Evolutionary conservation across 352 stramenopile genomes (phyloP), one percentile per base, ranked within the genome.

Genomic region (Phytopythium delawarense): DNA sequence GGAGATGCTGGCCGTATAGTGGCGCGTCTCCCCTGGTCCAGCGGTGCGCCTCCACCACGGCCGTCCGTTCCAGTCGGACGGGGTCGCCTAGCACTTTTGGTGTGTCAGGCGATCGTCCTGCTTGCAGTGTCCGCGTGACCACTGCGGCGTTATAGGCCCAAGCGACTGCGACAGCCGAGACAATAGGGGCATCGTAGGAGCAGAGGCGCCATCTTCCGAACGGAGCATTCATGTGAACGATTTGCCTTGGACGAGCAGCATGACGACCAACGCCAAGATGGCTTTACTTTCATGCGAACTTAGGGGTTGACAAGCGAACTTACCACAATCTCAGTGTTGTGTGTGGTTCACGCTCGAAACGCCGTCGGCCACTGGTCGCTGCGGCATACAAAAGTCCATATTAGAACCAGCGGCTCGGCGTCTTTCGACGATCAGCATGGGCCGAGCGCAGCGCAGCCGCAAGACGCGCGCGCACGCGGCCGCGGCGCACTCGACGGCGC

Each of bases 381-480:
- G 18, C 7, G 18, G 18, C 42, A 49, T 49, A 49, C 7, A 25
- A 9, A 49, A 49, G 18, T 15, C 42, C 42, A 48, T 48, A 53
- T n/a, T 37, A 35, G 21, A 54, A 35, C 48, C 48, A 5, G 12
- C 23, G 34, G 48, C 28, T 35, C 23, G 21, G 48, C n/a, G 6
- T 21, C 18, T 54, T n/a, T 13, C 35, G 18, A 16, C 20, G 20
- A 49, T 12, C 18, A 49, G 0, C 55, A 91, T 91, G 82, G 79
- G 67, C 35, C 80, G 83, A 51, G 59, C 77, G 50, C 69, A 79
- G 25, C 78, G 76, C 42, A 50, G 37, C 55, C 88, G 86, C 51
- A 90, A 89, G 51, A 66, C 73, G 57, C 81, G 80, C 61, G 45
- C 72, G 21, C 83, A 88, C 64, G 74, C 70, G 35, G 67, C 79